A percentile compares a stretch with the other conserved stretches of the same genome.
Evolutionary conservation across 208 protist species (phyloP).

Genomic region (Crithidia thermophila): DNA sequence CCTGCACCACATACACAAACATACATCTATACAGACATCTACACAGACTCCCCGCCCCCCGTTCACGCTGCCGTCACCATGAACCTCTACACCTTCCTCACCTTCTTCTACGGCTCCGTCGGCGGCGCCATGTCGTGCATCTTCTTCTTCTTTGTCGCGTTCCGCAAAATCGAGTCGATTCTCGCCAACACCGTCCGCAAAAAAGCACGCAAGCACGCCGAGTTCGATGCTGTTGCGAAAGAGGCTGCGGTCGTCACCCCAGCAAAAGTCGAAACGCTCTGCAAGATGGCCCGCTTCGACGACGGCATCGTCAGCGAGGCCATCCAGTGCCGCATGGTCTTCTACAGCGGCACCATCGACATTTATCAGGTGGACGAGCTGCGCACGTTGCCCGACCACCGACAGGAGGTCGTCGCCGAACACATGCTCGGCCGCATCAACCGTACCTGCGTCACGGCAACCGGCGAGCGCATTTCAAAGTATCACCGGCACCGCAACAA

Average conservation of each 20-base stretch:
- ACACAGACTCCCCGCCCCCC: neutral
- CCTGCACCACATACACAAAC: neutral
- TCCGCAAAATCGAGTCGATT: slow-evolving; percentile 39
- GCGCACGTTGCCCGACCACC: slow-evolving; percentile 40
- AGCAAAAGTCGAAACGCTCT: slow-evolving; percentile 71
- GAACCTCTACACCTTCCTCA: slow-evolving; percentile 17
- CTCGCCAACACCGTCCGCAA: slow-evolving; percentile 39
- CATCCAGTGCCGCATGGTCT: slow-evolving; percentile 70
- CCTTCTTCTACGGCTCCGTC: slow-evolving; percentile 62
- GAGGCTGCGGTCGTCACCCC: slow-evolving; percentile 39
- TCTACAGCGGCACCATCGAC: slow-evolving; percentile 66
- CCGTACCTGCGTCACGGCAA: slow-evolving; percentile 43
- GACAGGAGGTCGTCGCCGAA: slow-evolving; percentile 50
- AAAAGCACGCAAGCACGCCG: slow-evolving; percentile 51
- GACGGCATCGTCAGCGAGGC: slow-evolving; percentile 62
- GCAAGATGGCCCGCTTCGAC: slow-evolving; percentile 70
- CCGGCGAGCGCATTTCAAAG: slow-evolving; percentile 58
- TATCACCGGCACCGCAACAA: slow-evolving; percentile 80
- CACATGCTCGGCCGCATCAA: slow-evolving; percentile 79
- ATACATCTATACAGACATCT: neutral
- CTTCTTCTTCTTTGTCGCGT: slow-evolving; percentile 52
- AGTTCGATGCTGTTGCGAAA: slow-evolving; percentile 41
- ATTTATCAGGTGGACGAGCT: slow-evolving; percentile 67
- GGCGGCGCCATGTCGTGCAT: slow-evolving; percentile 44
- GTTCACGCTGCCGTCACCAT: neutral